phyloP scores from a whole-genome alignment of 2,329 filamentous ascomycete genomes.

The Fusarium sp. region DNA sequence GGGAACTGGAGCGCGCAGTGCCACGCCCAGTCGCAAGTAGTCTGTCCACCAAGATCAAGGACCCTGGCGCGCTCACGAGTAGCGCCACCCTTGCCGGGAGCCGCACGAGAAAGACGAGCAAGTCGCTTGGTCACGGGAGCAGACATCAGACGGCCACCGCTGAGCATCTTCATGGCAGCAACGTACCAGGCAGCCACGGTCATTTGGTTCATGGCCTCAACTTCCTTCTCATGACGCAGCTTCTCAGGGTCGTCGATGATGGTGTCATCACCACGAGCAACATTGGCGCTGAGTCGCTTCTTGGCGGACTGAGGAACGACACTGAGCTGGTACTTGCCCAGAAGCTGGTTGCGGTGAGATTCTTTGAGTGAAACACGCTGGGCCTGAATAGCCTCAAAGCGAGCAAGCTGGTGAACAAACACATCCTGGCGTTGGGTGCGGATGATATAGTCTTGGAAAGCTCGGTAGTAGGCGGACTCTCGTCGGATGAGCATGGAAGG shows the following conservation, averaged over 20 bases:
- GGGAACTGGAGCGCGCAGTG: slow-evolving; percentile 88
- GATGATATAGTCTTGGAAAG: slow-evolving; percentile 81
- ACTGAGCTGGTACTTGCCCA: slow-evolving; percentile 86
- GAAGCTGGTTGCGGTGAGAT: slow-evolving; percentile 82
- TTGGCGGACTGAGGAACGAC: slow-evolving; percentile 76
- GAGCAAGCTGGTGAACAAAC: slow-evolving; percentile 85
- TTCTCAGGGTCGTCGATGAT: slow-evolving; percentile 73
- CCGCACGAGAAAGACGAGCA: slow-evolving; percentile 65
- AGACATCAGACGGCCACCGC: slow-evolving; percentile 73
- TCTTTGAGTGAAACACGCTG: slow-evolving; percentile 80
- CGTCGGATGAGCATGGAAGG: slow-evolving; percentile 66
- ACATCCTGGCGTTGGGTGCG: slow-evolving; percentile 77
- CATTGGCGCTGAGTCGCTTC: slow-evolving; percentile 78
- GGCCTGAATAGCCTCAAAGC: slow-evolving; percentile 90
- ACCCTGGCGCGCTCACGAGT: slow-evolving; percentile 73
- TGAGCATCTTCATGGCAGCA: slow-evolving; percentile 71
- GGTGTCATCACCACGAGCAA: slow-evolving; percentile 78
- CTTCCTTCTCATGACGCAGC: slow-evolving; percentile 79
- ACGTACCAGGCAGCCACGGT: slow-evolving; percentile 72
- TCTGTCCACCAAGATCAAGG: slow-evolving; percentile 87
- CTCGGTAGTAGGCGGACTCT: slow-evolving; percentile 88
- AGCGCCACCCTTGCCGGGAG: slow-evolving; percentile 59
- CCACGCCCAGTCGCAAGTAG: slow-evolving; percentile 96
- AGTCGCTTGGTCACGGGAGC: slow-evolving; percentile 74
- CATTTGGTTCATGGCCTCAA: slow-evolving; percentile 82